Base-by-base conservation (phyloP, 2,329 filamentous ascomycete species). In the Amesomyces nigricolor region DNA sequence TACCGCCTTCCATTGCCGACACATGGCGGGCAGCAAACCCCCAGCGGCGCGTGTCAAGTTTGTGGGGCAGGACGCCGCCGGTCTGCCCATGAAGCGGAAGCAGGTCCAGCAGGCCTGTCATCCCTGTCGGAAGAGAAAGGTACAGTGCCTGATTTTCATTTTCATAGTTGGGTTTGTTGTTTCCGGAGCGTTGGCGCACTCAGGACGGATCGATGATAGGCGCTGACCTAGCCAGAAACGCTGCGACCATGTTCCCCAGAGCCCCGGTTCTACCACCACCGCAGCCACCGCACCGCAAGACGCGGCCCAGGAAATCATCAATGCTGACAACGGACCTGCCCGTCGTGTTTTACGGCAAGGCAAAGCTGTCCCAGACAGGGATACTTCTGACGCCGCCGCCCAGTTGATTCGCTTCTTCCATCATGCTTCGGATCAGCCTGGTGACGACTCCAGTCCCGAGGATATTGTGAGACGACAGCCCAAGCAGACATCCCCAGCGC, bases 71-170 rank as follows among this genome's bases (percentile, higher is more conserved):
- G 78, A 83, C 66, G 71, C 72, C 5, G 71, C 71, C 22, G 80
- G 79, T 16, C 67, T 82, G 56, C 80, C 80, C 4, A 71, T 80
- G 53, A 85, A 85, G 69, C 71, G 81, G 49, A 80, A 80, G 60
- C 81, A 84, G 63, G 79, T 82, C 19, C 74, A 76, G 55, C 79
- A 82, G 30, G 81, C 81, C 4, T 85, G 81, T 59, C 71, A 73
- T 0, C 68, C 71, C 2, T 85, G 81, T 61, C 76, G 81, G 4
- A 76, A 74, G 47, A 77, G 77, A 58, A 83, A 83, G 72, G 78
- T 78, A 44, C n/a, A 9, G 29, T 22, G 3, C 22, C 22, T 26
- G 2, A 32, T 9, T 4, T 14, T 19, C 9, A 4, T 26, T 26
- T 26, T 5, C 22, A 26, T 26, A 26, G 22, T 26, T 26, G 22